Percentiles rank a stretch among this genome's conserved stretches.
These are phyloP conservation scores for Corymbia citriodora DNA, from an alignment of 441 rosid genomes.

Conservation along the genomic window DNA sequence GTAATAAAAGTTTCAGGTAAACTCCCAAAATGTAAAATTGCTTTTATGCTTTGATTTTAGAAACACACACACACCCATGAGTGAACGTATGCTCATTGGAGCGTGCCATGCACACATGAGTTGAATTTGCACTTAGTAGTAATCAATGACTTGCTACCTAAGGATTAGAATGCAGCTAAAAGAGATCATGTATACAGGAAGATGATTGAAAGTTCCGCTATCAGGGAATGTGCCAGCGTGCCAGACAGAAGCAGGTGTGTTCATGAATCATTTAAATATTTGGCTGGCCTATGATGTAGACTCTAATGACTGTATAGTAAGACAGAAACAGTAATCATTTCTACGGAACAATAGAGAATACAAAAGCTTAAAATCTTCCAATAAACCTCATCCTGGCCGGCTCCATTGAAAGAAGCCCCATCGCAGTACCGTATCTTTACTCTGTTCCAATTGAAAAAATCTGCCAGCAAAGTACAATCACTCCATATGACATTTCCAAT, in stretches of 20 bases:
- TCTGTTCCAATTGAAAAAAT: conserved; percentile 62
- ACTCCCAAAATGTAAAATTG: not conserved
- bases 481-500: not conserved
- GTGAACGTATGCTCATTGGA: not conserved
- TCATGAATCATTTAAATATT: not conserved
- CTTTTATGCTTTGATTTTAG: not conserved
- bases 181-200: not conserved
- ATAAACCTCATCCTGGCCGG: conserved; percentile 51
- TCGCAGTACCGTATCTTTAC: conserved; percentile 60
- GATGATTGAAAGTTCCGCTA: not conserved
- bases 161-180: not conserved
- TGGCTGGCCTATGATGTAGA: not conserved
- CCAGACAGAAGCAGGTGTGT: not conserved
- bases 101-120: not conserved
- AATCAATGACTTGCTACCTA: not conserved
- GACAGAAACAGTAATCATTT: not conserved
- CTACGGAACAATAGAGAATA: not conserved
- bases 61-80: not conserved
- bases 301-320: not conserved
- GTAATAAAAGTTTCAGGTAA: not conserved
- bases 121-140: not conserved
- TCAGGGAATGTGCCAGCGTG: not conserved
- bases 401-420: conserved; percentile 57
- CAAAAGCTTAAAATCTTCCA: not conserved
- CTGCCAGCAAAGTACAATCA: conserved; percentile 8